A percentile compares a stretch with the other conserved stretches of the same genome.
Conservation (phyloP, 257 asterid genomes). For the Anisodus acutangulus region DNA sequence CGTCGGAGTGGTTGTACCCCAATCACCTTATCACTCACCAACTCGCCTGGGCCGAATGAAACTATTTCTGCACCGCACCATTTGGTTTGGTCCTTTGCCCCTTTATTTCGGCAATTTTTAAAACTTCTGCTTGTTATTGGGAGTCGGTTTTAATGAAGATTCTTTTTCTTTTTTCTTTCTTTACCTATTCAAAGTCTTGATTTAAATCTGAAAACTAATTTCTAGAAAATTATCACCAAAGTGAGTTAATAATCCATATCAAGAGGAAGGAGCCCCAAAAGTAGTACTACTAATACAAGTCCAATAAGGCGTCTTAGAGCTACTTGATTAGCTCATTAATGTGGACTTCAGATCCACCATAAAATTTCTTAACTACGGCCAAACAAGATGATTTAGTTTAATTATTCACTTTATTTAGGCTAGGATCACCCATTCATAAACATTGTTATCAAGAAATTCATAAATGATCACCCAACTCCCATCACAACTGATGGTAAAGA, state of each 20-base stretch:
- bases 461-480: too few species aligned
- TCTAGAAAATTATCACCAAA: too few species aligned
- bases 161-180: too few species aligned
- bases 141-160: neutral
- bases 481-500: too few species aligned
- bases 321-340: neutral
- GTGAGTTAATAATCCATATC: too few species aligned
- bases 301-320: neutral
- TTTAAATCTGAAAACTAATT: too few species aligned
- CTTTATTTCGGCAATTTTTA: neutral
- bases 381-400: neutral
- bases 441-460: neutral
- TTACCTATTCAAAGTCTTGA: too few species aligned
- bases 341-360: neutral
- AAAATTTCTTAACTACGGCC: neutral
- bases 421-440: neutral
- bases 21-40: too few species aligned
- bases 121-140: neutral
- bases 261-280: too few species aligned
- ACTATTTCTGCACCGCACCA: neutral
- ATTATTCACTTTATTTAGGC: neutral
- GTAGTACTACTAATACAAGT: neutral
- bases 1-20: too few species aligned
- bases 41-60: too few species aligned
- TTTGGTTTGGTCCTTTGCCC: neutral